These are phyloP conservation scores for Russula sp. DNA, from an alignment of 768 basidiomycete genomes.

Conservation along the genomic window DNA sequence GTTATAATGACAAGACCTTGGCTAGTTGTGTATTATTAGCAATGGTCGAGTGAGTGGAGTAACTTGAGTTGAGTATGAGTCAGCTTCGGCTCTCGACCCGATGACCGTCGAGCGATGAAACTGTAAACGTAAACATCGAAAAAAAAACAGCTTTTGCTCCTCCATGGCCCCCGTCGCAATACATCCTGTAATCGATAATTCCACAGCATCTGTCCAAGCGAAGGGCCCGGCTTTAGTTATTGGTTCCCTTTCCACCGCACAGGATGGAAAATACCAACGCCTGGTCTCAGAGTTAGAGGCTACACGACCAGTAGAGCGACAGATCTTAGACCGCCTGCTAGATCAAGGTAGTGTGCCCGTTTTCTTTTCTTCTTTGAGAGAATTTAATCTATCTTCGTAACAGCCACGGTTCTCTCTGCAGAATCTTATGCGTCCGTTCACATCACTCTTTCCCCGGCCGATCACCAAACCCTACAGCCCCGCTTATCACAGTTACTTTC, in stretches of 20 bases:
- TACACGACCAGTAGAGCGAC: conserved; percentile 57
- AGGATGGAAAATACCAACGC: conserved; percentile 73
- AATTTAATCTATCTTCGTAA: background rate
- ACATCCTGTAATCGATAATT: conserved; percentile 26
- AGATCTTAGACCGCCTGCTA: conserved; percentile 76
- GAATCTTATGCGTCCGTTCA: conserved; percentile 60
- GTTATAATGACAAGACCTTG: background rate
- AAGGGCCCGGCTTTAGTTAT: conserved; percentile 61
- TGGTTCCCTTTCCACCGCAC: conserved; percentile 71
- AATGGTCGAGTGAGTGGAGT: background rate
- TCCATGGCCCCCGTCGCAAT: conserved; percentile 62
- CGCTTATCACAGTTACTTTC: conserved; percentile 51
- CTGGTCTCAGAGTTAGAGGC: conserved; percentile 55
- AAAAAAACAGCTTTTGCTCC: conserved; percentile 1
- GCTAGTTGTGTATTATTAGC: background rate
- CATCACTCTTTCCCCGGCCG: conserved; percentile 54
- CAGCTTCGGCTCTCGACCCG: conserved; percentile 10
- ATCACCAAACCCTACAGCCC: conserved; percentile 54
- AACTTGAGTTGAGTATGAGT: background rate
- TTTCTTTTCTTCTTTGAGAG: conserved; percentile 9
- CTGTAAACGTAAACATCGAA: background rate
- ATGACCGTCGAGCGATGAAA: background rate
- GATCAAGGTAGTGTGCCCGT: conserved; percentile 55
- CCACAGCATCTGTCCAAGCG: conserved; percentile 27
- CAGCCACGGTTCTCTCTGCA: conserved; percentile 54